Conservation (phyloP, 768 basidiomycete species). For the Daedaleopsis nitida region DNA sequence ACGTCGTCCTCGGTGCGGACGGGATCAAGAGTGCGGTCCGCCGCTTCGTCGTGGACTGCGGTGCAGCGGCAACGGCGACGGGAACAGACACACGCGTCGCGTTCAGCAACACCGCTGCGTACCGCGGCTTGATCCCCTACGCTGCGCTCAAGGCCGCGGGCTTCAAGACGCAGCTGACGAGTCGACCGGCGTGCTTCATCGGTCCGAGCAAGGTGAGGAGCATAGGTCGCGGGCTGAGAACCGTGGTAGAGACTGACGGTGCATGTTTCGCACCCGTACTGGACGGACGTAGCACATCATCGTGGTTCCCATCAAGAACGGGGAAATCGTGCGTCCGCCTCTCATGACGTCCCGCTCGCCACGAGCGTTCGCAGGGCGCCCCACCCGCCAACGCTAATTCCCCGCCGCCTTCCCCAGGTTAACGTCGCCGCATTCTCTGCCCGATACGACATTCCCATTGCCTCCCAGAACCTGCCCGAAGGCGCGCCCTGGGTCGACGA, state of each 20-base stretch:
- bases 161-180: conserved; percentile 40
- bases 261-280: too few species aligned
- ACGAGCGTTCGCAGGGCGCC: neutral
- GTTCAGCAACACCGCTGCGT: conserved; percentile 51
- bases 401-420: conserved; percentile 16
- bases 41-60: conserved; percentile 33
- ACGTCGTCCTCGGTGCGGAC: conserved; percentile 49
- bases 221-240: neutral
- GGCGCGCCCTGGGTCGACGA: conserved; percentile 42
- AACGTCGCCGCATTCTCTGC: conserved; percentile 48
- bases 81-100: conserved; percentile 24
- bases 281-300: conserved; percentile 48
- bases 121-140: conserved; percentile 48
- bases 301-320: conserved; percentile 49
- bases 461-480: conserved; percentile 6
- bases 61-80: conserved; percentile 22
- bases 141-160: conserved; percentile 44
- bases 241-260: too few species aligned
- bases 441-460: conserved; percentile 28
- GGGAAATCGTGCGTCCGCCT: conserved; percentile 38
- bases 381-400: neutral
- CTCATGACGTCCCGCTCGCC: neutral
- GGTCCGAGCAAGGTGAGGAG: conserved; percentile 37
- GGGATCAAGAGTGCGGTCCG: conserved; percentile 43
- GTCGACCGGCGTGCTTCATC: conserved; percentile 43